Evolutionary conservation across 768 basidiomycete genomes (phyloP), one percentile per base, ranked within the genome.

Genomic region (Trametes maxima): DNA sequence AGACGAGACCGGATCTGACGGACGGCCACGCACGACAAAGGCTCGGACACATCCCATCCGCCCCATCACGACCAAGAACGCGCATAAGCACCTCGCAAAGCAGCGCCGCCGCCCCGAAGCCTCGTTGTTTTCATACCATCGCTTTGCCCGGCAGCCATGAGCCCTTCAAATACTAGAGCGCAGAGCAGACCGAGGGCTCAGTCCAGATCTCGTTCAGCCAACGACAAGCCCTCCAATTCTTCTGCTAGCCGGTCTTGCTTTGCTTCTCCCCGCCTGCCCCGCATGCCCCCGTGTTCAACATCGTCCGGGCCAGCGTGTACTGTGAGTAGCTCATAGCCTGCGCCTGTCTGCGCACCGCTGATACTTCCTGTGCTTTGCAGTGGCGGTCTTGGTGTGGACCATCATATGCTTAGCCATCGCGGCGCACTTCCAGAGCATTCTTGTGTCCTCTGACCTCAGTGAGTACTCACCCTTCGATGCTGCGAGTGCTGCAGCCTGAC

Each of bases 391-490:
- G 52, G 73, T 87, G 60, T 93, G 89, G 82, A 90, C 89, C 21
- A 74, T 89, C 62, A 87, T 94, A 67, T 91, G 88, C 69, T 77
- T 94, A 63, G 89, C 84, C 60, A 87, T 94, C 77, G 89, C 90
- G 52, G 88, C 80, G 39, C 88, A 91, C 69, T 91, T 94, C 69
- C 85, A 90, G 72, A 78, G 77, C 57, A 79, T 91, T 36, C 76
- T 92, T 63, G 80, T 85, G 62, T 79, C 89, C 65, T 90, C 88
- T 59, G 89, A 92, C 76, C 87, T 94, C 72, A 93, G 91, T 93
- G 72, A 71, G 88, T 70, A 13, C 50, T 35, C 33, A 8, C 51
- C n/a, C 35, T 43, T 16, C 19, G 44, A 4, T 28, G 21, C 46
- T 42, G 21, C 22, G 28, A 16, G 59, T 43, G 28, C 35, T 36